Conservation (phyloP, 805 yeast species). For the Blastobotrys mokoenaii region DNA sequence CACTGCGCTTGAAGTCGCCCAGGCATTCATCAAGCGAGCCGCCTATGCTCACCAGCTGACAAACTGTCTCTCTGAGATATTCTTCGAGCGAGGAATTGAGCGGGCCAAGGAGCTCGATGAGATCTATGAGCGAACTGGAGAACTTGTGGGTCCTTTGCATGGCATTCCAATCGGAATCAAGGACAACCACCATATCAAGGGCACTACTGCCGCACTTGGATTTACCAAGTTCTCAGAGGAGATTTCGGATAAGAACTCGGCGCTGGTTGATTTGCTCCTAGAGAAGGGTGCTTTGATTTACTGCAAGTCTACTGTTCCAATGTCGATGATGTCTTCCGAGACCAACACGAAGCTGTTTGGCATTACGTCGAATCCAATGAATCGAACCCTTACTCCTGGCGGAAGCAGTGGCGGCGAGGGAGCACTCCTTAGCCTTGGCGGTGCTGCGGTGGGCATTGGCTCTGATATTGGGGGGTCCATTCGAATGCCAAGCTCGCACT, state of each 20-base stretch:
- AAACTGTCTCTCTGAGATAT: constrained; percentile 32
- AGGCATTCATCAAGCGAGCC: constrained; percentile 51
- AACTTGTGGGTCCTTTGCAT: constrained; percentile 52
- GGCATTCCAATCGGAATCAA: constrained; percentile 60
- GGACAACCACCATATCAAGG: constrained; percentile 40
- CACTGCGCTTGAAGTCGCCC: constrained; percentile 38
- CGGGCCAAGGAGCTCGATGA: constrained; percentile 49
- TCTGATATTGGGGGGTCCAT: constrained; percentile 48
- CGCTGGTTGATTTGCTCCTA: constrained; percentile 23
- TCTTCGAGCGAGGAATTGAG: constrained; percentile 49
- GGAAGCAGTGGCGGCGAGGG: constrained; percentile 53
- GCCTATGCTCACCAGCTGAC: constrained; percentile 49
- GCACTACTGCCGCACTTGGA: constrained; percentile 43
- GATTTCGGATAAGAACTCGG: constrained; percentile 12
- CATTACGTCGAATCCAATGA: constrained; percentile 38
- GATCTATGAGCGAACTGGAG: constrained; percentile 37
- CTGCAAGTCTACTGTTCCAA: constrained; percentile 46
- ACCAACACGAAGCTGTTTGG: constrained; percentile 38
- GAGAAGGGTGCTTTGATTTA: constrained; percentile 45
- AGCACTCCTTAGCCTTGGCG: constrained; percentile 36
- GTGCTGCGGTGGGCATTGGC: constrained; percentile 45
- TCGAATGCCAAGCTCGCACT: constrained; percentile 40
- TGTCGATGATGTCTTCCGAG: constrained; percentile 43
- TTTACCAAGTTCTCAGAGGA: constrained; percentile 15
- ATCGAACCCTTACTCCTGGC: constrained; percentile 40